phyloP scores from a whole-genome alignment of 2,329 filamentous ascomycete genomes.

The Colletotrichum incanum region DNA sequence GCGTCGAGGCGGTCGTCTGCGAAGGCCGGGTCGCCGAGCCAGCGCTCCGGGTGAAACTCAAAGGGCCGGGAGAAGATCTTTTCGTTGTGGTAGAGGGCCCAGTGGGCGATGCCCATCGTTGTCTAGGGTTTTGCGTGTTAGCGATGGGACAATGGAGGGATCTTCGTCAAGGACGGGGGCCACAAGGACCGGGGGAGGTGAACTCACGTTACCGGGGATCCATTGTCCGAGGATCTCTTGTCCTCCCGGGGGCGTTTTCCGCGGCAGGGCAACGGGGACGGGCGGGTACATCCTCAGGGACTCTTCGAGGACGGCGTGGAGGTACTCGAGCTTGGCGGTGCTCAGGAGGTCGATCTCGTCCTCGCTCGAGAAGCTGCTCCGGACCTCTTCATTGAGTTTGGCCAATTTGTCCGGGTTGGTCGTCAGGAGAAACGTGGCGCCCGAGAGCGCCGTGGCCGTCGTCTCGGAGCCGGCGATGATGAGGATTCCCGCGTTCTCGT shows the following conservation, averaged over 20 bases:
- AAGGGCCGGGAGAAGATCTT: conserved; percentile 62
- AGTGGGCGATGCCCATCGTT: conserved; percentile 60
- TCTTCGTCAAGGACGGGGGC: too few relatives aligned
- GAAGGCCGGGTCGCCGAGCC: conserved; percentile 38
- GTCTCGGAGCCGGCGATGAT: conserved; percentile 57
- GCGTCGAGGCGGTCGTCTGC: conserved; percentile 32
- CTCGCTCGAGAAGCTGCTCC: conserved; percentile 51
- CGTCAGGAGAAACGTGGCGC: conserved; percentile 49
- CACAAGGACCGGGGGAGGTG: background rate
- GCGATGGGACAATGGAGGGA: background rate
- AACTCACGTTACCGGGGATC: conserved; percentile 53
- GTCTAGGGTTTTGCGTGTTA: conserved; percentile 51
- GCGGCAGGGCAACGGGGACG: conserved; percentile 46
- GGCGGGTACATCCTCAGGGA: conserved; percentile 59
- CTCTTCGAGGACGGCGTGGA: conserved; percentile 61
- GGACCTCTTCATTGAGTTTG: conserved; percentile 56
- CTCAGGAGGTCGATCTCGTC: conserved; percentile 55
- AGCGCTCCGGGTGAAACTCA: conserved; percentile 65
- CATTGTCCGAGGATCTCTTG: conserved; percentile 50
- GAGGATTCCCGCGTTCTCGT: conserved; percentile 44
- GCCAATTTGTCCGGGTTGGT: conserved; percentile 50
- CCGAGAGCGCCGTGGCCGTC: conserved; percentile 52
- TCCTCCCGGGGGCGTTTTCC: conserved; percentile 51
- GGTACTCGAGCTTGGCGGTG: conserved; percentile 53
- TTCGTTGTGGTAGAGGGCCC: conserved; percentile 60